Conservation (phyloP, 2,329 filamentous ascomycete species). For the Aspergillus cejpii region DNA sequence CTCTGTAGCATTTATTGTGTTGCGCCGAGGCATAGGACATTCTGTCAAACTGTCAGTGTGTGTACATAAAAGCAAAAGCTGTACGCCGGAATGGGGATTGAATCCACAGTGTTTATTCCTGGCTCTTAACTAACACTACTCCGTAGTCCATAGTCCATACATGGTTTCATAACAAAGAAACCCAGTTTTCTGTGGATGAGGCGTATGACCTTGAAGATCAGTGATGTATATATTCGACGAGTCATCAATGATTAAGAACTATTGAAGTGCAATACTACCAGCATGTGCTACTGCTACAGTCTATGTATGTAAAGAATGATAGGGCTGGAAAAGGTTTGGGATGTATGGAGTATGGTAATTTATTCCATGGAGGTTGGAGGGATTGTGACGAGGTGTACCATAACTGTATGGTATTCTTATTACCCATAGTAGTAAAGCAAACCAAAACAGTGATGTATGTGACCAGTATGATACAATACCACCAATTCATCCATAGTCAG, state of each 20-base stretch:
- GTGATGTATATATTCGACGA: not conserved
- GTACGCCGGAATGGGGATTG: not conserved
- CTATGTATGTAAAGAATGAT: too few relatives aligned
- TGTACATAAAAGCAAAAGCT: not conserved
- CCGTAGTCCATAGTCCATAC: too few relatives aligned
- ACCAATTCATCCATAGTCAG: slow-evolving; percentile 16
- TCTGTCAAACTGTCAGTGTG: too few relatives aligned
- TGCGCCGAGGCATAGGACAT: not conserved
- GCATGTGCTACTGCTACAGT: not conserved
- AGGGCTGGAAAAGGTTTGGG: not conserved
- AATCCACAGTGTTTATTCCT: not conserved
- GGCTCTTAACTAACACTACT: too few relatives aligned
- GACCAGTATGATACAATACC: slow-evolving; percentile 21
- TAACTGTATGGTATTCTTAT: slow-evolving; percentile 6
- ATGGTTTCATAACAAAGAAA: not conserved
- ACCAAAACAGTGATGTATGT: slow-evolving; percentile 7
- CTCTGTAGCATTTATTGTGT: not conserved
- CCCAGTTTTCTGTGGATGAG: not conserved
- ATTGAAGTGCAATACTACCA: too few relatives aligned
- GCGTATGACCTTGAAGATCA: not conserved
- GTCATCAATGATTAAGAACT: not conserved
- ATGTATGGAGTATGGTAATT: not conserved
- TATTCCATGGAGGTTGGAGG: not conserved
- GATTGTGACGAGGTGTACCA: not conserved
- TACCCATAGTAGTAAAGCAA: slow-evolving; percentile 5